Base-by-base conservation (phyloP, 2,329 filamentous ascomycete species). In the Xylariaceae sp. region DNA sequence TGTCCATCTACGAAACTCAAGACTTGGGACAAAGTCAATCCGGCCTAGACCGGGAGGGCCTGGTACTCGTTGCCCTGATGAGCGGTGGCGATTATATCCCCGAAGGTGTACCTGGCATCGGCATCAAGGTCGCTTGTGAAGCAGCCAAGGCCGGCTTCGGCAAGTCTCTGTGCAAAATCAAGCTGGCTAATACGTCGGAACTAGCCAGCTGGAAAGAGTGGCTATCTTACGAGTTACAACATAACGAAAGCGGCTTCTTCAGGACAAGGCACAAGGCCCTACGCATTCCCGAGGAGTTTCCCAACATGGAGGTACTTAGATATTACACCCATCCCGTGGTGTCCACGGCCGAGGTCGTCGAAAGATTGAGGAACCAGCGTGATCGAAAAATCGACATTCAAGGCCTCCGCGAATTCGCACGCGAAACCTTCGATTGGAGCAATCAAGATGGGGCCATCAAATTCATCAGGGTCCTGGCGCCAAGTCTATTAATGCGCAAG, bases 21-120 rank as follows among this genome's bases (percentile, higher is more conserved):
- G 75, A 80, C 39, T 80, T 84, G 47, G 61, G 67, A 9, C 65
- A 74, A n/a, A 64, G 73, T 53, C 54, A 74, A 1, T 76, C 80
- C 1, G 87, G 86, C 0, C 74, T 97, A 45, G 89, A 91, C 65
- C 79, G 87, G 26, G 85, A 94, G 59, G 92, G 91, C 0, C 95
- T 99, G 91, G 87, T 97, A 27, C 74, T 99, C 9, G 87, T 97
- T 26, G 94, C 94, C 0, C 75, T 99, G 58, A 91, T 99, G 81
- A 96, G 91, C 63, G 94, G 94, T 5, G 94, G 94, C 5, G 94
- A 99, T 70, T 99, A 99, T 64, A 77, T 92, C 0, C 89, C 91
- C 0, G 88, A 90, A 53, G 94, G 94, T 0, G 86, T 99, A 12
- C 85, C 88, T 0, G 88, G 89, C 3, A 95, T 91, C 63, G 94